These are phyloP conservation scores for Phyllosticta paracitricarpa DNA, from an alignment of 2,329 filamentous ascomycete genomes.

Conservation along the genomic window DNA sequence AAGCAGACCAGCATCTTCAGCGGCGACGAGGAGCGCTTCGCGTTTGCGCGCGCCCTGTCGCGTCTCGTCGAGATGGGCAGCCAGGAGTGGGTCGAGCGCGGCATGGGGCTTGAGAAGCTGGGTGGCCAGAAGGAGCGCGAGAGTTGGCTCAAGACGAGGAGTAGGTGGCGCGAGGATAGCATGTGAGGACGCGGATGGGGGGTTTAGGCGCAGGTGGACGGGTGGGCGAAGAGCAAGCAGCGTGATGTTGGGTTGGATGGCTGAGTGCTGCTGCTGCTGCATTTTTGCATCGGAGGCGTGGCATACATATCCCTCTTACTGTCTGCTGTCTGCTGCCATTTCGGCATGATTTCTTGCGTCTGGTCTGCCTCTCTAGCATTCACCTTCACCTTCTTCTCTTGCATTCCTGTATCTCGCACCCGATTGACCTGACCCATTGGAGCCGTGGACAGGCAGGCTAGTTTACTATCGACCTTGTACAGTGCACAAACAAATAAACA, in stretches of 20 bases:
- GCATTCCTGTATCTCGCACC: too few relatives aligned
- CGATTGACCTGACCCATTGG: too few relatives aligned
- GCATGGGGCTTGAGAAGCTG: conserved; percentile 50
- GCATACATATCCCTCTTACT: not conserved
- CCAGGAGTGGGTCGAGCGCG: conserved; percentile 86
- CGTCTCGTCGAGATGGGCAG: conserved; percentile 88
- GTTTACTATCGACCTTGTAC: too few relatives aligned
- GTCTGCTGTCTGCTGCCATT: too few relatives aligned
- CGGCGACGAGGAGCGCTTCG: conserved; percentile 93
- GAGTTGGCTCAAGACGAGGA: conserved; percentile 55
- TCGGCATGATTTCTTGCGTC: too few relatives aligned
- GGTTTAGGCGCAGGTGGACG: not conserved
- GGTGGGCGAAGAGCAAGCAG: not conserved
- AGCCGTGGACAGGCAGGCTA: too few relatives aligned
- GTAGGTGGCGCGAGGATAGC: conserved; percentile 47
- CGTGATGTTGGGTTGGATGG: too few relatives aligned
- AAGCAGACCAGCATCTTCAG: conserved; percentile 82
- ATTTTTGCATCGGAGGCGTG: not conserved
- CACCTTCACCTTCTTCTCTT: too few relatives aligned
- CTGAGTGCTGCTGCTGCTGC: not conserved
- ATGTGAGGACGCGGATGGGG: not conserved
- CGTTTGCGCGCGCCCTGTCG: conserved; percentile 81
- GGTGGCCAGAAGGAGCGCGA: conserved; percentile 58
- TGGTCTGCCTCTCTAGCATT: too few relatives aligned
- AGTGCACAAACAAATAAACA: too few relatives aligned